Conservation (phyloP, 257 asterid species). For the Nicotiana sylvestris region DNA sequence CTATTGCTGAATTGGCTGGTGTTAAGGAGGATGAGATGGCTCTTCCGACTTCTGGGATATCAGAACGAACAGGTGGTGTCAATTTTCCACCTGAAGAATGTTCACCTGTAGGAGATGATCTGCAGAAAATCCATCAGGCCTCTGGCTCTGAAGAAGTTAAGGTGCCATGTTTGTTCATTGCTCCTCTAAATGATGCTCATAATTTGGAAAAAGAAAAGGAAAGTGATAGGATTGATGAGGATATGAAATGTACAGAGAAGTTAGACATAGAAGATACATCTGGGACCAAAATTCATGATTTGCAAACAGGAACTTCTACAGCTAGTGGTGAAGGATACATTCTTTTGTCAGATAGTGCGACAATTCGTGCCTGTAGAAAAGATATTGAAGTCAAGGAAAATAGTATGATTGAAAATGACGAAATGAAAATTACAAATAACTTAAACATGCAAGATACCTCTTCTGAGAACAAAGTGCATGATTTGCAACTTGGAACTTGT, state of each 20-base stretch:
- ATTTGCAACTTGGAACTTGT: neutral
- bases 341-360: constrained; percentile 9
- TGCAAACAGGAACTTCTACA: constrained; percentile 18
- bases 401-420: neutral
- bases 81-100: constrained; percentile 14
- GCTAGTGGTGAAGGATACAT: constrained; percentile 7
- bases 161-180: constrained; percentile 18
- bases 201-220: constrained; percentile 18
- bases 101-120: constrained; percentile 21
- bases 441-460: neutral
- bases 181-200: constrained; percentile 12
- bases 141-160: constrained; percentile 27
- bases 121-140: constrained; percentile 15
- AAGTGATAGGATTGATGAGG: constrained; percentile 20
- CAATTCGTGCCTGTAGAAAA: neutral
- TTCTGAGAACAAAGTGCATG: neutral
- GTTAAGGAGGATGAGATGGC: constrained; percentile 30
- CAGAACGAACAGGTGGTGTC: constrained; percentile 25
- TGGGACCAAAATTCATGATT: constrained; percentile 28
- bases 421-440: neutral
- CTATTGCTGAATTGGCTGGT: constrained; percentile 16
- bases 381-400: constrained; percentile 1
- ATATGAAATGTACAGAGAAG: constrained; percentile 19
- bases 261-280: constrained; percentile 27
- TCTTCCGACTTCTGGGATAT: constrained; percentile 25